Base-by-base conservation (phyloP, 2,329 filamentous ascomycete species). In the Ophiocordyceps polyrhachis-furcata region DNA sequence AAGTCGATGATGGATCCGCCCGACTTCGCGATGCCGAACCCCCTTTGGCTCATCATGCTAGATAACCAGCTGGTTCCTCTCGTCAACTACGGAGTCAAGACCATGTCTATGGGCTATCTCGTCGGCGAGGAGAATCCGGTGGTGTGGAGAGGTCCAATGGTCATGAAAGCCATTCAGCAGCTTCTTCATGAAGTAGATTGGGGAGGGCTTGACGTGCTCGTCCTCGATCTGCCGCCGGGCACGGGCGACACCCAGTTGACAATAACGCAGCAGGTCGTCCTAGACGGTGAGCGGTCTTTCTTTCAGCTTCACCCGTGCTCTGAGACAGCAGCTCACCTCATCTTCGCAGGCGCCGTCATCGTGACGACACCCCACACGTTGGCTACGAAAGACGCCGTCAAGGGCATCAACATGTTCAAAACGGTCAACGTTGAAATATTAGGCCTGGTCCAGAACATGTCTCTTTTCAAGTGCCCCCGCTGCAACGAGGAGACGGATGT, bases 91-190 rank as follows among this genome's bases (percentile, higher is more conserved):
- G 91, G 91, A 38, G 74, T 98, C 46, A 93, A 93, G 63, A 93
- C 87, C 45, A 98, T 98, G 91, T 95, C 88, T 0, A 96, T 98
- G 84, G 91, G 91, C 43, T 96, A 94, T 51, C 72, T 98, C 1
- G 78, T 94, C 1, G 76, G 75, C 19, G 80, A 86, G 51, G 73
- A 78, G 12, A 82, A 84, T 5, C 85, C 88, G 0, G 82, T 98
- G 15, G 88, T 91, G 29, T 98, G 91, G 91, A 78, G 91, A 44
- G 91, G 91, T 0, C 73, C 94, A 2, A 95, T 98, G 88, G 84
- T 96, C 14, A 93, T 93, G 72, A 98, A 96, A 58, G 91, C 91
- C 0, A 72, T 98, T 50, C 88, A 95, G 53, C 91, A 98, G 58
- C 76, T 98, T 5, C 73, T 98, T 8, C 89, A 95, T 59, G 86